Evolutionary conservation across 768 basidiomycete species (phyloP).

Genomic region (Lactarius psammicola): DNA sequence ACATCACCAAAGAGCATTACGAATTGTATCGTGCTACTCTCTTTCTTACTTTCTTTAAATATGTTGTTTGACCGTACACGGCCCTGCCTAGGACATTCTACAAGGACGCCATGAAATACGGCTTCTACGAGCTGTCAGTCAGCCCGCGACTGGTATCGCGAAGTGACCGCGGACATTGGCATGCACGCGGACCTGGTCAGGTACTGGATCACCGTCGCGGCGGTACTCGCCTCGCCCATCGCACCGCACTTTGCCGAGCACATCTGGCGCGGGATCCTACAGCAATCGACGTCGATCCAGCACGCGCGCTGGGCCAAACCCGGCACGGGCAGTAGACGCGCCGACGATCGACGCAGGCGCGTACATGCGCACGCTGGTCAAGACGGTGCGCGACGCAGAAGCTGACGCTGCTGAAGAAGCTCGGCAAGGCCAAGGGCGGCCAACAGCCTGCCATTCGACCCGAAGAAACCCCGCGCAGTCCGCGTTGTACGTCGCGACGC

Average conservation of each 20-base stretch:
- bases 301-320: slow-evolving; percentile 79
- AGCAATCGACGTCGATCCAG: slow-evolving; percentile 76
- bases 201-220: slow-evolving; percentile 80
- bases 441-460: slow-evolving; percentile 64
- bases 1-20: slow-evolving; percentile 76
- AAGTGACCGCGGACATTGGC: slow-evolving; percentile 81
- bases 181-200: slow-evolving; percentile 90
- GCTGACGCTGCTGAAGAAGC: slow-evolving; percentile 70
- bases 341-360: slow-evolving; percentile 66
- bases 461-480: slow-evolving; percentile 80
- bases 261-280: slow-evolving; percentile 76
- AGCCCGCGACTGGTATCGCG: slow-evolving; percentile 93
- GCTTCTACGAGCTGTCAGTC: slow-evolving; percentile 95
- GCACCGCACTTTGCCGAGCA: slow-evolving; percentile 95
- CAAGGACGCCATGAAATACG: slow-evolving; percentile 93
- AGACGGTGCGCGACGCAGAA: slow-evolving; percentile 89
- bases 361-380: slow-evolving; percentile 91
- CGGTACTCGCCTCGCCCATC: slow-evolving; percentile 79
- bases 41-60: neutral
- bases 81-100: slow-evolving; percentile 69
- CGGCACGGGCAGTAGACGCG: slow-evolving; percentile 56
- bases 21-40: slow-evolving; percentile 67
- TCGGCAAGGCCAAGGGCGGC: slow-evolving; percentile 67
- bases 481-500: slow-evolving; percentile 86
- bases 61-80: neutral